Conservation (phyloP, 202 grass and related monocot species). For the Hordeum pubiflorum region DNA sequence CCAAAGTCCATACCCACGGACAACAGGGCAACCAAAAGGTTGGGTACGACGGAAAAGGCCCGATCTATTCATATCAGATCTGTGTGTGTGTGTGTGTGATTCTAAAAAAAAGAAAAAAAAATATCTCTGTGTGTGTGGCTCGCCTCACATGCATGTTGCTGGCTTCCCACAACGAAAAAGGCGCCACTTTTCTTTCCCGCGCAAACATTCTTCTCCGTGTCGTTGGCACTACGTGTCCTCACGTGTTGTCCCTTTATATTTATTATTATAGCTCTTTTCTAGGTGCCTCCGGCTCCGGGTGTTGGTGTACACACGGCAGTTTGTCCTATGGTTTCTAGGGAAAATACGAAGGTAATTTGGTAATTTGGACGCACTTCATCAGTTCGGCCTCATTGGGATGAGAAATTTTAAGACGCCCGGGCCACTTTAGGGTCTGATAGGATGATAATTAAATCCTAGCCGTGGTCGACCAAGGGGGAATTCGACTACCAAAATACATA, state of each 20-base stretch:
- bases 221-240: not conserved
- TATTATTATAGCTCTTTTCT: not conserved
- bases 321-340: not conserved
- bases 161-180: constrained; percentile 1
- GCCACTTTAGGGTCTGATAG: no score
- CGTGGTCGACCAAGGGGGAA: no score
- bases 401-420: no score
- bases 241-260: not conserved
- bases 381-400: no score
- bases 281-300: not conserved
- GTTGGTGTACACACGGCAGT: not conserved
- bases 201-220: constrained; percentile 2
- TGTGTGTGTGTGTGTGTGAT: no score
- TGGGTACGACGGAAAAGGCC: not conserved
- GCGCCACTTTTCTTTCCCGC: not conserved
- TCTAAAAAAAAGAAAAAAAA: no score
- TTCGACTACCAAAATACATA: no score
- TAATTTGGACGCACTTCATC: not conserved
- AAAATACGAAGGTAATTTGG: not conserved
- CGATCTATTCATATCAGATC: not conserved
- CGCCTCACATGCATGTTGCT: not conserved
- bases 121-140: not conserved
- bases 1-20: not conserved
- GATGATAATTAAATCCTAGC: no score
- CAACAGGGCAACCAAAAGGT: not conserved